Evolutionary conservation across 2,329 filamentous ascomycete species (phyloP), one percentile per base, ranked within the genome.

Genomic region (Alternaria sp.): DNA sequence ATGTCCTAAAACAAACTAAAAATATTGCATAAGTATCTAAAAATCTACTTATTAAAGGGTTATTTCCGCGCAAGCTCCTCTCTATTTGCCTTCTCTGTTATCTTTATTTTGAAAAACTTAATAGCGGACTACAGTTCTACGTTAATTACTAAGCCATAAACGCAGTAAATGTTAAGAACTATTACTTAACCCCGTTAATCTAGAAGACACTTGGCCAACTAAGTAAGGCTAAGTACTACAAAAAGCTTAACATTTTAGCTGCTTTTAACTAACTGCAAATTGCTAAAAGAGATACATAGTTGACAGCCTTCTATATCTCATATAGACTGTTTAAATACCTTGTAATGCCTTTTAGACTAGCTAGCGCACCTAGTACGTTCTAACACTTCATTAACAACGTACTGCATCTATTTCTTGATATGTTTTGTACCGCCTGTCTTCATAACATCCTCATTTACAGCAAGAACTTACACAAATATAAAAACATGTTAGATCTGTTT

Each of bases 161-260:
- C 26, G 26, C 26, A 28, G 26, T 28, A 4, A 28, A 4, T 28
- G 26, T 28, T 28, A 28, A 28, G 26, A 28, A 28, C 26, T 28
- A 7, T 28, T 40, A 50, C 34, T 4, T n/a, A n/a, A 24, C 29
- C 11, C 14, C 17, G 11, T 10, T 50, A 28, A 50, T 50, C 13
- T n/a, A 36, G 5, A 34, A 50, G 7, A 50, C 46, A 7, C n/a
- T 50, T 26, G 31, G 14, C 13, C 31, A 40, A 40, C 6, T 51
- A 33, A 33, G 37, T 5, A 31, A 41, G 29, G 49, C 28, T 8
- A 51, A 51, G 6, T 51, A 44, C 11, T 52, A 52, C 21, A 52
- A 10, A 42, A 51, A 51, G 49, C 49, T 51, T 51, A 28, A 52
- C 36, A 52, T 52, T 37, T 37, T 37, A 17, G 7, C 26, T 34